phyloP scores from a whole-genome alignment of 306 rosid species.

The cucumber (Cucumis sativus) region DNA sequence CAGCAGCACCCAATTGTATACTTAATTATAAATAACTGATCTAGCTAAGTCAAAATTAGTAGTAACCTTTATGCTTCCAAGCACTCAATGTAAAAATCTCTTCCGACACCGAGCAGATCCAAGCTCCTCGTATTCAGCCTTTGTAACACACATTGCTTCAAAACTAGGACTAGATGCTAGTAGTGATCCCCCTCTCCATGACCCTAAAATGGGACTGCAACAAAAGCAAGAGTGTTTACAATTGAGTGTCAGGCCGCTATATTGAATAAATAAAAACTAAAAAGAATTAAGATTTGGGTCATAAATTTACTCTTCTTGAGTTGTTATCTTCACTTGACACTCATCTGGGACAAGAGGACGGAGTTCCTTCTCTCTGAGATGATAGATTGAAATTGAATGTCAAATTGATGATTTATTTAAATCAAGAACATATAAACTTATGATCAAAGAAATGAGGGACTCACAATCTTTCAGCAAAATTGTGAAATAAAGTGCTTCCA shows the following conservation, averaged over 20 bases:
- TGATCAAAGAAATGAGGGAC: conserved; percentile 16
- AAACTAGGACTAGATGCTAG: conserved; percentile 89
- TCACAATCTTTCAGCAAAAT: conserved; percentile 76
- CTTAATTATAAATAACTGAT: neutral
- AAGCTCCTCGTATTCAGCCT: conserved; percentile 90
- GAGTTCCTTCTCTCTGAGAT: conserved; percentile 72
- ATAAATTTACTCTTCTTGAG: conserved; percentile 66
- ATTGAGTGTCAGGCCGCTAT: neutral
- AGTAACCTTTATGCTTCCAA: neutral
- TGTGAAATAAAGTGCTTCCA: conserved; percentile 80
- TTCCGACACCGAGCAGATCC: conserved; percentile 93
- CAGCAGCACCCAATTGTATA: neutral
- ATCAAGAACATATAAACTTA: neutral
- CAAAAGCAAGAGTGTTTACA: conserved; percentile 10
- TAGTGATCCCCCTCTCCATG: conserved; percentile 91
- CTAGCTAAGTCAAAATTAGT: neutral
- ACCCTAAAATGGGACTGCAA: conserved; percentile 67
- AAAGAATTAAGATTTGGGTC: neutral
- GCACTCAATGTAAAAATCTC: conserved; percentile 56
- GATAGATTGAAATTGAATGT: conserved; percentile 8
- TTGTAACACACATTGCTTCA: conserved; percentile 88
- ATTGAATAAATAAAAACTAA: neutral
- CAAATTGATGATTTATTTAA: neutral
- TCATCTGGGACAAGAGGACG: conserved; percentile 87
- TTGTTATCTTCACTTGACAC: conserved; percentile 69